phyloP scores from a whole-genome alignment of 768 basidiomycete genomes.

The Butyriboletus loyo region DNA sequence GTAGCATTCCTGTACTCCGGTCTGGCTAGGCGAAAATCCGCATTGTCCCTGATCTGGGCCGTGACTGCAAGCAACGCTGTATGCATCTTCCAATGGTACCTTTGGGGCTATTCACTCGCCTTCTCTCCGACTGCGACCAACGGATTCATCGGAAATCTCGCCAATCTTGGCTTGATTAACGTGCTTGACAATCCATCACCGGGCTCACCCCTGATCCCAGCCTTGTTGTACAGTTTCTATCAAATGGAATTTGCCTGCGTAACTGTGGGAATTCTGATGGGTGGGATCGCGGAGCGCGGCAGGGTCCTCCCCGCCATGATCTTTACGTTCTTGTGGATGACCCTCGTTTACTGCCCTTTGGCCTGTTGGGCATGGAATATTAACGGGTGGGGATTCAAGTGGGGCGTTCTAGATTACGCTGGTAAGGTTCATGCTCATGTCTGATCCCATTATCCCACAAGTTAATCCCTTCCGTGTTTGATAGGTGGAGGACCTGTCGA shows the following conservation, averaged over 20 bases:
- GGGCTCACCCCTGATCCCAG: constrained; percentile 78
- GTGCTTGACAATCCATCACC: constrained; percentile 73
- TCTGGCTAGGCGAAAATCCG: constrained; percentile 66
- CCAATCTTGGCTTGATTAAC: constrained; percentile 70
- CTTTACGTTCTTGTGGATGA: constrained; percentile 81
- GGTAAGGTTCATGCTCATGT: constrained; percentile 40
- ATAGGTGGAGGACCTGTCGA: constrained; percentile 85
- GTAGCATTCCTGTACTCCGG: constrained; percentile 74
- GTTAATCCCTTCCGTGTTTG: not conserved
- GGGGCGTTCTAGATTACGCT: constrained; percentile 87
- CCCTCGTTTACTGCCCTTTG: constrained; percentile 83
- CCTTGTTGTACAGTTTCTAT: constrained; percentile 81
- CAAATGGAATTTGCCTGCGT: constrained; percentile 87
- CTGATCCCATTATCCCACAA: not conserved
- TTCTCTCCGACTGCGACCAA: constrained; percentile 77
- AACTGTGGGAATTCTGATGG: constrained; percentile 73
- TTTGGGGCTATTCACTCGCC: constrained; percentile 81
- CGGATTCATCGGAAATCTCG: constrained; percentile 76
- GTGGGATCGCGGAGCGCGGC: constrained; percentile 83
- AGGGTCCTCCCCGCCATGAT: constrained; percentile 79
- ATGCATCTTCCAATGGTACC: constrained; percentile 78
- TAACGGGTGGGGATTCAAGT: constrained; percentile 82
- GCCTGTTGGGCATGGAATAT: constrained; percentile 82
- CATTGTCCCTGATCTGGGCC: constrained; percentile 71
- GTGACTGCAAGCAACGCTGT: constrained; percentile 71